A percentile compares a stretch with the other conserved stretches of the same genome.
phyloP scores from a whole-genome alignment of 805 yeast genomes.

The Lipomyces japonicus region DNA sequence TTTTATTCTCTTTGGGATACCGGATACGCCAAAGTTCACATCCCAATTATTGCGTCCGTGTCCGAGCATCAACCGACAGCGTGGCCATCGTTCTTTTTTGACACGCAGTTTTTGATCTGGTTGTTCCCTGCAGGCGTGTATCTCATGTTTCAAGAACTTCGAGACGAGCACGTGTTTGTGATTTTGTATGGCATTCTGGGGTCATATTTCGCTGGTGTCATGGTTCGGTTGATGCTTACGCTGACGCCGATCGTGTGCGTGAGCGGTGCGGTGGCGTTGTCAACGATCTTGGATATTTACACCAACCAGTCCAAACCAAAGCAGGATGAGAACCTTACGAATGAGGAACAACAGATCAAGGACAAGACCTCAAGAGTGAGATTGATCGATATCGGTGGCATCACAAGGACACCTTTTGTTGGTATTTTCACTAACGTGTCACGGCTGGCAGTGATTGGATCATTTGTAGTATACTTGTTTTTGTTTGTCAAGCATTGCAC shows the following conservation, averaged over 20 bases:
- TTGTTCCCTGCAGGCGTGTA: constrained; percentile 97
- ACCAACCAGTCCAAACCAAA: constrained; percentile 48
- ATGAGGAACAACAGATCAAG: not conserved
- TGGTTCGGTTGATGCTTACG: constrained; percentile 96
- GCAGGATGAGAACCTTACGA: not conserved
- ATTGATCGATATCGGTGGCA: constrained; percentile 6
- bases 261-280: constrained; percentile 81
- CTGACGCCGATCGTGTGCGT: constrained; percentile 96
- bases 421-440: constrained; percentile 41
- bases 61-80: constrained; percentile 99
- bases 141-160: constrained; percentile 80
- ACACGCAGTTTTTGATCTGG: constrained; percentile 90
- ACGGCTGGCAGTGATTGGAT: constrained; percentile 56
- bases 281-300: constrained; percentile 79
- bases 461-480: constrained; percentile 70
- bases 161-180: constrained; percentile 88
- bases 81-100: constrained; percentile 98
- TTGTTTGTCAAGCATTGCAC: constrained; percentile 92
- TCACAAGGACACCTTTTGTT: constrained; percentile 13
- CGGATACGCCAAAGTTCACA: constrained; percentile 93
- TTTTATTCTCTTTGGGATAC: constrained; percentile 99
- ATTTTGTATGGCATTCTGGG: constrained; percentile 90
- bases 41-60: constrained; percentile 97
- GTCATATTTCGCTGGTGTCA: constrained; percentile 97
- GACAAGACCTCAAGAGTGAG: constrained; percentile 2